phyloP scores from a whole-genome alignment of 2,329 filamentous ascomycete species.

The Tolypocladium album region DNA sequence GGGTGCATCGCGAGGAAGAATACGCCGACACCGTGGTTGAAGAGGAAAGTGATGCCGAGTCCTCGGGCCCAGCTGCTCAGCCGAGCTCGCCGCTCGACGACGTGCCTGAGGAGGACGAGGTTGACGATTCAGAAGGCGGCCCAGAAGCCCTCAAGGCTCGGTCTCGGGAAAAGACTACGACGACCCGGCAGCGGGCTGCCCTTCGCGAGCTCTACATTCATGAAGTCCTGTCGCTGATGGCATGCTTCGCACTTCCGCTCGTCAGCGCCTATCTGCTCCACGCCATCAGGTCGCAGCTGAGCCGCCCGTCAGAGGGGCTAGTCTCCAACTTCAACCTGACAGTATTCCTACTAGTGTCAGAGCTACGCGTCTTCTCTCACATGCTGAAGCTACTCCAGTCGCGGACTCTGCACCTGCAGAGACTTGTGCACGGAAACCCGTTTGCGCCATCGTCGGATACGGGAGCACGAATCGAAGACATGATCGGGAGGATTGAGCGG shows the following conservation, averaged over 20 bases:
- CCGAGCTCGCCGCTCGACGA: conserved; percentile 23
- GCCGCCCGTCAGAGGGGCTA: conserved; percentile 71
- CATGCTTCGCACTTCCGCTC: conserved; percentile 71
- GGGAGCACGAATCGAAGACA: conserved; percentile 36
- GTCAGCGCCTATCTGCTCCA: conserved; percentile 79
- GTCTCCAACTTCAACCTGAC: conserved; percentile 90
- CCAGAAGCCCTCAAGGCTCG: not conserved
- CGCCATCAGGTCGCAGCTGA: conserved; percentile 68
- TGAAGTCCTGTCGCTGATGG: conserved; percentile 62
- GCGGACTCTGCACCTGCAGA: conserved; percentile 73
- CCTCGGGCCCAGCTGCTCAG: conserved; percentile 8
- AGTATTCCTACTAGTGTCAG: conserved; percentile 79
- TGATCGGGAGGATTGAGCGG: conserved; percentile 56
- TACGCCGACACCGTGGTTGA: conserved; percentile 29
- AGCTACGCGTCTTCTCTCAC: conserved; percentile 74
- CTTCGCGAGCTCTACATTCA: conserved; percentile 59
- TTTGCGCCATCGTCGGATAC: conserved; percentile 21
- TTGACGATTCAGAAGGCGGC: not conserved
- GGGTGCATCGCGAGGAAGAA: conserved; percentile 36
- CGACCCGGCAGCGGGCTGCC: conserved; percentile 25
- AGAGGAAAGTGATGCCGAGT: conserved; percentile 32
- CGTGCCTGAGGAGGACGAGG: conserved; percentile 32
- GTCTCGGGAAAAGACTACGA: conserved; percentile 8
- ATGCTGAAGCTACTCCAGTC: conserved; percentile 69
- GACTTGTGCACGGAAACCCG: conserved; percentile 49